phyloP scores from a whole-genome alignment of 1,139 yeast genomes.

The Meyerozyma elateridarum region DNA sequence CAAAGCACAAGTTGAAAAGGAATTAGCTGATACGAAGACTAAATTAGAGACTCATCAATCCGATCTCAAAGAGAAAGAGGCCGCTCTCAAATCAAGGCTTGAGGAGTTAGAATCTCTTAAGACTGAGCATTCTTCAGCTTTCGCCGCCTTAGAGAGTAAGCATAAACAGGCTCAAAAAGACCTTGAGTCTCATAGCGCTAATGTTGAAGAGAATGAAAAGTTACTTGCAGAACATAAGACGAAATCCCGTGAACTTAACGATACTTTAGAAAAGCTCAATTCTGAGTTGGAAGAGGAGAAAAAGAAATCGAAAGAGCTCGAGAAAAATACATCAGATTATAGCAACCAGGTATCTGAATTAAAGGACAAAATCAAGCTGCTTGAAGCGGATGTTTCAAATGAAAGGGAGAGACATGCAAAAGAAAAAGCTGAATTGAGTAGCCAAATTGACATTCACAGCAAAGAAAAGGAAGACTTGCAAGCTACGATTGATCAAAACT shows the following conservation, averaged over 20 bases:
- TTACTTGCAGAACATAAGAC: constrained; percentile 7
- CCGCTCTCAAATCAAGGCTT: constrained; percentile 13
- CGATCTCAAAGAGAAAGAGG: constrained; percentile 12
- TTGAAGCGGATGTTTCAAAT: constrained; percentile 4
- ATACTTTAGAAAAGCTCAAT: constrained; percentile 3
- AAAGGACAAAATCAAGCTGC: constrained; percentile 5
- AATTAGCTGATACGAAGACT: constrained; percentile 4
- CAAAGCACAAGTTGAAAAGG: not conserved
- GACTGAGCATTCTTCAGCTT: too few relatives aligned
- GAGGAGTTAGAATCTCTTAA: constrained; percentile 14
- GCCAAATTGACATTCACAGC: constrained; percentile 9
- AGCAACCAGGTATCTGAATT: not conserved
- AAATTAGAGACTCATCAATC: constrained; percentile 5
- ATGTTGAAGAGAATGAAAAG: constrained; percentile 7
- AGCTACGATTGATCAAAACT: too few relatives aligned
- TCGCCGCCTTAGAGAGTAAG: too few relatives aligned
- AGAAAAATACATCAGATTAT: constrained; percentile 2
- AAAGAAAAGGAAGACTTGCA: too few relatives aligned
- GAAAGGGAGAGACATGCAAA: constrained; percentile 5
- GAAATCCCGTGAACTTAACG: too few relatives aligned
- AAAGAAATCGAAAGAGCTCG: constrained; percentile 1
- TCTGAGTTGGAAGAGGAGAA: not conserved
- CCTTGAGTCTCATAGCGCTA: too few relatives aligned
- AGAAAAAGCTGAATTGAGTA: constrained; percentile 8
- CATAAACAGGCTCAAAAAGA: too few relatives aligned